Evolutionary conservation across 495 filamentous ascomycete species (phyloP), one percentile per base, ranked within the genome.

Genomic region (Hypoxylon crocopeplum): DNA sequence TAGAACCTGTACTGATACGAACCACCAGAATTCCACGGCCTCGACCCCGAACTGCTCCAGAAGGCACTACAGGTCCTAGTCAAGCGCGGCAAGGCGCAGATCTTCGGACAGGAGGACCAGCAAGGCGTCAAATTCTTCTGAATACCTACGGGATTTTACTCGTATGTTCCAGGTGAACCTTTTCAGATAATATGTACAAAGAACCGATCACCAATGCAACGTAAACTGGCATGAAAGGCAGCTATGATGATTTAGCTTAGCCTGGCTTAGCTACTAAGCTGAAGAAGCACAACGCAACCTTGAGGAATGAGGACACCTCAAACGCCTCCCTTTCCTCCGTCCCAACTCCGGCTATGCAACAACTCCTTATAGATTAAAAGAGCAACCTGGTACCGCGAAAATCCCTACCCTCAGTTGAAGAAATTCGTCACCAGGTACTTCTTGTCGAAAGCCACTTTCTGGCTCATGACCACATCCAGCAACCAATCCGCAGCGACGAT

Each of bases 51-150:
- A 19, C 65, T 95, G 27, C 81, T 98, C 69, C 80, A 87, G 51
- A 90, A 87, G 69, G 83, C 89, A n/a, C 75, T 98, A 13, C 78
- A 79, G 52, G 78, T 91, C 47, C 77, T 97, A 19, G 91, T 96
- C 19, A 96, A 93, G 79, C 79, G 88, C 29, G 92, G 92, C 57
- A 95, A 89, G 74, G 93, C 94, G 17, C 92, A 97, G 74, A 84
- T 98, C 10, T 97, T 98, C 78, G 93, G 93, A 15, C 75, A 80
- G 37, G 92, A 93, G 58, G 93, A 93, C 61, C 85, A 88, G 53
- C 84, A 86, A 67, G 94, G 94, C 47, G 91, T 97, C 54, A 98
- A 98, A 76, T 98, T 98, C 77, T 97, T 97, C 70, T 98, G 67
- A 78, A 17, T 27, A 27, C 8, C 3, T 3, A 27, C 24, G 3